Base-by-base conservation (phyloP, 2,329 filamentous ascomycete genomes). In the Fusarium succisae region DNA sequence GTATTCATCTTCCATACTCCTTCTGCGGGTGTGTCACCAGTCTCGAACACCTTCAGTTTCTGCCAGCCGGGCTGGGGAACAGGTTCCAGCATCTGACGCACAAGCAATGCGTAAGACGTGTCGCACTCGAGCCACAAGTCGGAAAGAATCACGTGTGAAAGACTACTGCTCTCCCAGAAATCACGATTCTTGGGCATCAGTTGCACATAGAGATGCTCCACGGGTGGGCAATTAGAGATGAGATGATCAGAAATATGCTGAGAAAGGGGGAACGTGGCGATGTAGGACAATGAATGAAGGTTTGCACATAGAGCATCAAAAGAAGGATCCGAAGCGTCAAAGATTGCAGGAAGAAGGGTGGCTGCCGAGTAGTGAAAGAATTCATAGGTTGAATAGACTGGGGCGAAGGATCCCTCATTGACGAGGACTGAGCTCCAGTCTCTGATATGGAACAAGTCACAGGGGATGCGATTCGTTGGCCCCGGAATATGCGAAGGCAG, bases 321-420 rank as follows among this genome's bases (percentile, higher is more conserved):
- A 55, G 82, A 79, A 51, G 81, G 76, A 72, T 84, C 82, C 39
- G 84, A 81, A 53, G 80, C 75, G 24, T 86, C 86, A 24, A 89
- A 79, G 11, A 90, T 81, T 18, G 87, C 84, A 28, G 85, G 84
- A 4, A 93, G 82, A 63, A 93, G 85, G 20, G 91, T 91, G 0
- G 90, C 91, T 12, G 92, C 87, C 4, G 86, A 84, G 50, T 90
- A 90, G 41, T 91, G 84, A 77, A 92, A 93, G 81, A 91, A 94
- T 76, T 94, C 91, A 79, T 94, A 92, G 8, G 89, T 91, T 53
- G 88, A 87, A 82, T 94, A 95, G 11, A 90, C 91, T 65, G 87
- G 87, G n/a, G 92, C 87, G 9, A 90, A 94, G 0, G 92, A 94
- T 14, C 92, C 92, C 82, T 96, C 93, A 79, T 95, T 95, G 72